phyloP scores from a whole-genome alignment of 352 stramenopile genomes.

The Globisporangium cederbergense region DNA sequence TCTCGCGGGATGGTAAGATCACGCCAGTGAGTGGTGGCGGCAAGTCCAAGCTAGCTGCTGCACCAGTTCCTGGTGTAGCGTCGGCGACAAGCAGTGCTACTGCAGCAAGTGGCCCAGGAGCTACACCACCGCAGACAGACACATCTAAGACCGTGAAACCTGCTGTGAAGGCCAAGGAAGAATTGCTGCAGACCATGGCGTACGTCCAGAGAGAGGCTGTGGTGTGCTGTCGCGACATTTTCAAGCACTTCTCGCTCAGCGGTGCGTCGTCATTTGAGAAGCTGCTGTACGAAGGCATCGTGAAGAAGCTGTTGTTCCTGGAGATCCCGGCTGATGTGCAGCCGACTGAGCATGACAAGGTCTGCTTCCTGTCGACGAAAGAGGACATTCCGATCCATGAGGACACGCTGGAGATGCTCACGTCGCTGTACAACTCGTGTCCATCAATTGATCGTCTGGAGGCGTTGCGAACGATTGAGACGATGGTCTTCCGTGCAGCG shows the following conservation, averaged over 20 bases:
- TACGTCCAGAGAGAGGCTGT: conserved; percentile 72
- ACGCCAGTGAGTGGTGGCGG: conserved; percentile 16
- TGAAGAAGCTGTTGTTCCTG: conserved; percentile 82
- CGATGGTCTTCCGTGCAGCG: conserved; percentile 71
- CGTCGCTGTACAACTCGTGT: conserved; percentile 55
- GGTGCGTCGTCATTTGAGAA: conserved; percentile 73
- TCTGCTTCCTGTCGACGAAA: conserved; percentile 81
- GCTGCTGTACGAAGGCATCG: conserved; percentile 71
- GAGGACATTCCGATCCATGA: conserved; percentile 80
- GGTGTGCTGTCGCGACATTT: conserved; percentile 66
- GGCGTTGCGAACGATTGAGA: conserved; percentile 67
- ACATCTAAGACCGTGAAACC: conserved; percentile 58
- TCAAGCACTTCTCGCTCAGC: conserved; percentile 61
- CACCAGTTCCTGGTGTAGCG: conserved; percentile 11
- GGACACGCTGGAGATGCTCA: conserved; percentile 60
- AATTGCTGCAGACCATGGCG: conserved; percentile 73
- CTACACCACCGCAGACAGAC: conserved; percentile 15
- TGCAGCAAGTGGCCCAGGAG: background rate
- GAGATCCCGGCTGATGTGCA: conserved; percentile 82
- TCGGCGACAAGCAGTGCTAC: background rate
- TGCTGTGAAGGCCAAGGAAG: conserved; percentile 73
- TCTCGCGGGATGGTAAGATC: conserved; percentile 25
- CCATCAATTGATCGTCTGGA: conserved; percentile 64
- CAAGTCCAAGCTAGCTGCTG: conserved; percentile 37
- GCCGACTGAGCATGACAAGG: conserved; percentile 79